Evolutionary conservation across 1,284 basidiomycete species (phyloP), one percentile per base, ranked within the genome.

Genomic region (Termitomyces sp.): DNA sequence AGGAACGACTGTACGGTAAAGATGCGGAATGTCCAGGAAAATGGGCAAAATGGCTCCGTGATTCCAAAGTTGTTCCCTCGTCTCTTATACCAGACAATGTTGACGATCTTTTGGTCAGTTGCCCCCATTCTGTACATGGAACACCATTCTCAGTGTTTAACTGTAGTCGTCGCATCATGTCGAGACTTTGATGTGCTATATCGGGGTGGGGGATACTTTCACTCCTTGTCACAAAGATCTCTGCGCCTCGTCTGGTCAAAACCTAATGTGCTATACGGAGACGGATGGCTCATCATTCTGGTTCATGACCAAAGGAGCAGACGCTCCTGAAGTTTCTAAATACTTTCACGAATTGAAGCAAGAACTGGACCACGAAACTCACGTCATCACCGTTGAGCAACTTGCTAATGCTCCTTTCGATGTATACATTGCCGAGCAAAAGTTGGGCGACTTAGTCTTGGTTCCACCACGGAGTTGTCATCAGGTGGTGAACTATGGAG

Each of bases 141-240:
- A 34, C 39, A 45, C n/a, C 31, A 38, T 19, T 50, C 10, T 26
- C 44, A 28, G 8, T 9, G 40, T 43, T 10, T 3, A 7, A 19
- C 15, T 38, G 38, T 15, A 86, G 85, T 73, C 73, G 52, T 55
- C 49, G 21, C 28, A 13, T 40, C 69, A 70, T 30, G 80, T 88
- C 1, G 84, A 91, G 64, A 88, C 86, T 0, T 69, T 91, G 2
- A 88, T 91, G 86, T 89, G 86, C 64, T 91, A 91, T 63, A 69
- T 89, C 8, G 88, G 88, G 7, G 73, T 84, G 50, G 86, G 86
- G 0, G 88, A 87, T 58, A 90, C 88, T 0, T 84, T 82, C 64
- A 91, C 88, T 0, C 84, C 89, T 0, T 84, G 80, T 52, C 89
- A 91, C 64, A 91, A 91, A 67, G 88, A 91, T 66, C 75, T 86